Base-by-base conservation (phyloP, 352 stramenopile genomes). In the Phytophthora colocasiae region DNA sequence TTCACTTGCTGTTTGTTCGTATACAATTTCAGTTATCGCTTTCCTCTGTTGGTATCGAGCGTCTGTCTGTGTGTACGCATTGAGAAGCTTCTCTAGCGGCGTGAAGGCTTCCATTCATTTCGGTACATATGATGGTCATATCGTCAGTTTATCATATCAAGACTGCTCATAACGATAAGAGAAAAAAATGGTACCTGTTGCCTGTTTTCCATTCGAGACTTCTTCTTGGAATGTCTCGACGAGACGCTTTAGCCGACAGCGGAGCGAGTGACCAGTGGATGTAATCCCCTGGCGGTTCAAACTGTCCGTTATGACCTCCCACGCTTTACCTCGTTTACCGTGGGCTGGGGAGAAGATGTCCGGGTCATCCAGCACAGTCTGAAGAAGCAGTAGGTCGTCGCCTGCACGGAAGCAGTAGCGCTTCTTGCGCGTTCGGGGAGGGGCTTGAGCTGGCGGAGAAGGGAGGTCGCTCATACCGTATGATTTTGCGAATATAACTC, bases 391-490 rank as follows among this genome's bases (percentile, higher is more conserved):
- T 31, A 64, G 1, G 44, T 75, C 66, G 32, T 71, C 66, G 2
- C 61, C 40, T 2, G 40, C 9, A 10, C 51, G 49, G 43, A 75
- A 71, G 12, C n/a, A 60, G 31, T 60, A 68, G 61, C 60, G 55
- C 61, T 57, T 67, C 49, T 71, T 75, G 26, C 56, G 63, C 41
- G 36, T 24, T 4, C n/a, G 14, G 1, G 14, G 38, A 7, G 38
- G 38, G 22, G 38, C 38, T 2, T 10, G 31, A 11, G 14, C 5
- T 14, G 38, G 14, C 22, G 14, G 38, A 12, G 31, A 48, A 6
- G 48, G n/a, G n/a, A 44, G 31, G 41, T 48, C 61, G 45, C 45
- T 69, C 61, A 69, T 69, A 64, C 55, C 26, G 52, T 36, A 36
- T 36, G 31, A 36, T 36, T 36, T 36, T 15, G 31, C 9, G 31